Conservation (phyloP, 2,329 filamentous ascomycete genomes). For the Penicillium sp. region DNA sequence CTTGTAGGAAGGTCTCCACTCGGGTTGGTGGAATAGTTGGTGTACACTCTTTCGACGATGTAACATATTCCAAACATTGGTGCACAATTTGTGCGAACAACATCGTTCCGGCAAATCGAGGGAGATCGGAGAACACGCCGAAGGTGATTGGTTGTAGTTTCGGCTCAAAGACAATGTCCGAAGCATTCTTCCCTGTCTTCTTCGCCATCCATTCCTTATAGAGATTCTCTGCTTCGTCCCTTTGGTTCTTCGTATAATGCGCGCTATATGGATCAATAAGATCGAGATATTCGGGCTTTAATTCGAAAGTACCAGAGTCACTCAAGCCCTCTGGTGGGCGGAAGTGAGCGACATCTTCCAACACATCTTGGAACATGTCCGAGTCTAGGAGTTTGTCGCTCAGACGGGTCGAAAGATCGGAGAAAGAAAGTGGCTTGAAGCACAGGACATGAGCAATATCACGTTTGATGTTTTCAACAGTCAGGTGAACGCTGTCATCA, state of each 20-base stretch:
- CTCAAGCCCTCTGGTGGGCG: slow-evolving; percentile 86
- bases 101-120: slow-evolving; percentile 76
- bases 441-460: slow-evolving; percentile 93
- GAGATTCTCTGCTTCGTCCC: slow-evolving; percentile 88
- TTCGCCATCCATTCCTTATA: slow-evolving; percentile 86
- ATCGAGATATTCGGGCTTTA: slow-evolving; percentile 81
- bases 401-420: slow-evolving; percentile 80
- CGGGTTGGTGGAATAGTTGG: slow-evolving; percentile 76
- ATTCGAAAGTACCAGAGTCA: slow-evolving; percentile 90
- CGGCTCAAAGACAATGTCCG: slow-evolving; percentile 90
- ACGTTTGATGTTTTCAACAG: slow-evolving; percentile 71
- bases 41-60: slow-evolving; percentile 66
- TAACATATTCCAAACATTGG: slow-evolving; percentile 78
- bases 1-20: slow-evolving; percentile 86
- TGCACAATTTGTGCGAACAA: slow-evolving; percentile 90
- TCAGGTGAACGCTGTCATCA: slow-evolving; percentile 49
- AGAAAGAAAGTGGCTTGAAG: slow-evolving; percentile 94
- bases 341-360: slow-evolving; percentile 86
- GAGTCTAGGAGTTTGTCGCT: slow-evolving; percentile 87
- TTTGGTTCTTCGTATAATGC: slow-evolving; percentile 94
- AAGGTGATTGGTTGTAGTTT: slow-evolving; percentile 72
- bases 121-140: slow-evolving; percentile 73
- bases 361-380: slow-evolving; percentile 79
- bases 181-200: slow-evolving; percentile 74
- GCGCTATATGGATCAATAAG: slow-evolving; percentile 93